Evolutionary conservation across 257 asterid genomes (phyloP).

Genomic region (Eustoma russellianum): DNA sequence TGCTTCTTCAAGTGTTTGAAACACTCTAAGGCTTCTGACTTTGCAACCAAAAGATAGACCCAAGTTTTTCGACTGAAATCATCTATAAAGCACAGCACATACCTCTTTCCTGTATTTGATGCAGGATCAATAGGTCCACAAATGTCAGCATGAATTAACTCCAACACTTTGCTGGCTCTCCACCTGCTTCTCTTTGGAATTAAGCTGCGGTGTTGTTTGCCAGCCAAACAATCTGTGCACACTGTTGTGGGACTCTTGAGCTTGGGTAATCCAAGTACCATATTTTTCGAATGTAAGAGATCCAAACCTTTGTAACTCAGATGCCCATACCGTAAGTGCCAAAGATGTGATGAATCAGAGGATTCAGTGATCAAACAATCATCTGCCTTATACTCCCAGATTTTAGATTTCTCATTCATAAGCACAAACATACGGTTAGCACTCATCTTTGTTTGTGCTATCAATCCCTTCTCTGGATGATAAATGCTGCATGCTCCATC

Average conservation of each 20-base stretch:
- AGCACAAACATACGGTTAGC: neutral
- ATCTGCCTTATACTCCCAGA: neutral
- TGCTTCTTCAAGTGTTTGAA: neutral
- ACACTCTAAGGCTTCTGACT: neutral
- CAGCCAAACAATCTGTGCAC: too few species aligned
- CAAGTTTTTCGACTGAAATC: neutral
- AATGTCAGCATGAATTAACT: too few species aligned
- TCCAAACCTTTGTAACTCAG: neutral
- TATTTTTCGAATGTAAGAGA: neutral
- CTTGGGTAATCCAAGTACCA: neutral
- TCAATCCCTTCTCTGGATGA: too few species aligned
- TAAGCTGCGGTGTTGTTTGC: neutral
- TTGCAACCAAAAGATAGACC: neutral
- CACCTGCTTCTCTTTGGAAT: neutral
- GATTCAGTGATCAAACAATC: neutral
- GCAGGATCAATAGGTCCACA: neutral
- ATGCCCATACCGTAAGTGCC: neutral
- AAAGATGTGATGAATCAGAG: neutral
- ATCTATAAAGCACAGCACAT: neutral
- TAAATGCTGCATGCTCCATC: too few species aligned
- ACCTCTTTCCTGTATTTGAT: neutral
- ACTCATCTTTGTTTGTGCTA: too few species aligned
- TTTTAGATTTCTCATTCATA: neutral
- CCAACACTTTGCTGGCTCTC: neutral
- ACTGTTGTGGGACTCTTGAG: neutral